These are phyloP conservation scores for Pythium vanterpoolii DNA, from an alignment of 352 stramenopile genomes.

Conservation along the genomic window DNA sequence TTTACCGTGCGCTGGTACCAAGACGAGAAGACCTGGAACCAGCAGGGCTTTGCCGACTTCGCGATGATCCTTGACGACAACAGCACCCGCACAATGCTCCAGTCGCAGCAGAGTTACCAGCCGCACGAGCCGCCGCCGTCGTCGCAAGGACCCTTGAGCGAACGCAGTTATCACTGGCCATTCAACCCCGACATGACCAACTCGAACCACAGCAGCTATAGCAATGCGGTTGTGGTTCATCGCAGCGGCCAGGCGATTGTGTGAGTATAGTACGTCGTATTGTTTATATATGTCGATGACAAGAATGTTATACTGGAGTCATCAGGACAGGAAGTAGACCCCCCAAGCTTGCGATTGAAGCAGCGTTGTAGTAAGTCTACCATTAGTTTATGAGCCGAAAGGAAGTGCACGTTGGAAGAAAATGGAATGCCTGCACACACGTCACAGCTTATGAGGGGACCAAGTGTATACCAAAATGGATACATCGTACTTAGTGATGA, in stretches of 20 bases:
- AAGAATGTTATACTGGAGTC: neutral
- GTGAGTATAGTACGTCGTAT: neutral
- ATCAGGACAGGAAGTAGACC: neutral
- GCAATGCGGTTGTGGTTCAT: slow-evolving; percentile 15
- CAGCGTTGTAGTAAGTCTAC: neutral
- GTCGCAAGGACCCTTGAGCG: neutral
- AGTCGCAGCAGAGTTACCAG: neutral
- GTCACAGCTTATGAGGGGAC: too few species aligned
- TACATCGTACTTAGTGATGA: slow-evolving; percentile 9
- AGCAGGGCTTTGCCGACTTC: slow-evolving; percentile 11
- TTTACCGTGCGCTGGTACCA: slow-evolving; percentile 45
- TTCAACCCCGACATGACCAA: slow-evolving; percentile 2
- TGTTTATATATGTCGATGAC: neutral
- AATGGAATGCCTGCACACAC: too few species aligned
- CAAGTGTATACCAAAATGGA: slow-evolving; percentile 1
- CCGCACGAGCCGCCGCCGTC: neutral
- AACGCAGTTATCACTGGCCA: slow-evolving; percentile 18
- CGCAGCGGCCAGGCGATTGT: slow-evolving; percentile 14
- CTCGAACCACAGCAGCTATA: slow-evolving; percentile 12
- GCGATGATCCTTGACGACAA: slow-evolving; percentile 16
- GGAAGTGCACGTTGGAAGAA: too few species aligned
- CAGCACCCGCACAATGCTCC: slow-evolving; percentile 7
- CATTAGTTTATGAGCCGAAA: neutral
- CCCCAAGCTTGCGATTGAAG: slow-evolving; percentile 2
- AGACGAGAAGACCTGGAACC: slow-evolving; percentile 19